A percentile compares a stretch with the other conserved stretches of the same genome.
Evolutionary conservation across 371 early-diverging fungal genomes (phyloP).

Genomic region (Rhizopus delemar): DNA sequence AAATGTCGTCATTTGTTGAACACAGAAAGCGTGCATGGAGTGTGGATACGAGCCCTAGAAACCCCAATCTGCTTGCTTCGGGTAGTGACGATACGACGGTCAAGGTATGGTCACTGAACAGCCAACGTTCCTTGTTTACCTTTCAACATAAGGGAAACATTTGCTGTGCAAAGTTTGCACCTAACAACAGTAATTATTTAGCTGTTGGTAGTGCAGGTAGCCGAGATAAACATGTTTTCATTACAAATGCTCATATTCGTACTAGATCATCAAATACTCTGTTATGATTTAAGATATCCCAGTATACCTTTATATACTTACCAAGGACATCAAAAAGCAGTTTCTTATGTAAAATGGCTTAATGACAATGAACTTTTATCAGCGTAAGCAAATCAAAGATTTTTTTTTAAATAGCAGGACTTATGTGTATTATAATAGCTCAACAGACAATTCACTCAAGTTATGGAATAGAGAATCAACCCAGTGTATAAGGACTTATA

Average conservation of each 20-base stretch:
- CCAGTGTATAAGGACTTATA: slow-evolving; percentile 67
- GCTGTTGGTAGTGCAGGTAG: slow-evolving; percentile 87
- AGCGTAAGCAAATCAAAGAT: slow-evolving; percentile 44
- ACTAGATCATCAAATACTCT: slow-evolving; percentile 83
- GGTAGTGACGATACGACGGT: slow-evolving; percentile 90
- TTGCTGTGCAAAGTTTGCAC: slow-evolving; percentile 91
- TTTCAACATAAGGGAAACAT: slow-evolving; percentile 85
- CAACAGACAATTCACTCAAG: slow-evolving; percentile 88
- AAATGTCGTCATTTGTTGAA: slow-evolving; percentile 70
- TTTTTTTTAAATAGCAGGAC: too few species aligned
- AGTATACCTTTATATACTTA: slow-evolving; percentile 67
- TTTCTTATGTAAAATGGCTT: slow-evolving; percentile 88
- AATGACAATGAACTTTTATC: slow-evolving; percentile 74
- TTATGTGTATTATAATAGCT: slow-evolving; percentile 31
- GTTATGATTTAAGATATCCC: slow-evolving; percentile 81
- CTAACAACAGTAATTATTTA: slow-evolving; percentile 65
- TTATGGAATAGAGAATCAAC: slow-evolving; percentile 70
- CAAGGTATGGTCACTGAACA: slow-evolving; percentile 86
- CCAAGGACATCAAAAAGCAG: slow-evolving; percentile 86
- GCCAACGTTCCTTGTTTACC: slow-evolving; percentile 67
- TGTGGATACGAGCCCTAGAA: slow-evolving; percentile 76
- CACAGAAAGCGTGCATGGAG: slow-evolving; percentile 92
- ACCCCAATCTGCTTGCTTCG: slow-evolving; percentile 80
- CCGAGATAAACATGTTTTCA: not conserved
- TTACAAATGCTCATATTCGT: not conserved